Percentiles rank a stretch among this genome's conserved stretches.
Conservation (phyloP, 1,139 yeast species). For the Geotrichum carabidarum region DNA sequence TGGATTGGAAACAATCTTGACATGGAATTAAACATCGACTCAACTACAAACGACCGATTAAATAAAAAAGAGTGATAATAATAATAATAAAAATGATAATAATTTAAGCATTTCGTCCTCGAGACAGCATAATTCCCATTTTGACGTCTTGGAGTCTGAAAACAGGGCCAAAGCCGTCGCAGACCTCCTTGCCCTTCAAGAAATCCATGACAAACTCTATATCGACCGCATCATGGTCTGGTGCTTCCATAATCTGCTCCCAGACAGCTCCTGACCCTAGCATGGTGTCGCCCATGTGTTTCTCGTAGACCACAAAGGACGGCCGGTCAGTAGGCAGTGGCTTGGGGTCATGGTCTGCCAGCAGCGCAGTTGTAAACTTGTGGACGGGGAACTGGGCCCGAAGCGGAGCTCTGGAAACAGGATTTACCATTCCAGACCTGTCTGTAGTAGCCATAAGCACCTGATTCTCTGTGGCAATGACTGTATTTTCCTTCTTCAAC, state of each 20-base stretch:
- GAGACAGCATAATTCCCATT: conserved; percentile 25
- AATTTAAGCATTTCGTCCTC: background rate
- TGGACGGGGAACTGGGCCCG: conserved; percentile 27
- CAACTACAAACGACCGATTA: background rate
- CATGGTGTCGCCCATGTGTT: conserved; percentile 37
- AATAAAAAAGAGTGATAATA: background rate
- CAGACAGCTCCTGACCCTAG: conserved; percentile 76
- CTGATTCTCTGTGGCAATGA: conserved; percentile 58
- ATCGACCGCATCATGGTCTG: conserved; percentile 47
- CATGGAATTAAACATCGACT: background rate
- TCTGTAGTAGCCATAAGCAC: conserved; percentile 38
- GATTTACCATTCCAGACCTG: conserved; percentile 2
- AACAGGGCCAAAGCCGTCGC: conserved; percentile 85
- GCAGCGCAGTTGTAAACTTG: conserved; percentile 25
- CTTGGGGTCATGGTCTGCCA: conserved; percentile 24
- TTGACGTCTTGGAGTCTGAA: conserved; percentile 38
- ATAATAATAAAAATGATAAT: background rate
- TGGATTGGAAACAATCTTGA: background rate
- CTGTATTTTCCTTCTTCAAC: conserved; percentile 50
- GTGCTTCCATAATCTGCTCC: conserved; percentile 53
- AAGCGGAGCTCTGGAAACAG: conserved; percentile 14
- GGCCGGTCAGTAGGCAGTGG: conserved; percentile 18
- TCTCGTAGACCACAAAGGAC: conserved; percentile 31
- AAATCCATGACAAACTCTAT: conserved; percentile 52
- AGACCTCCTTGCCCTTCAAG: conserved; percentile 62